Evolutionary conservation across 768 basidiomycete species (phyloP), one percentile per base, ranked within the genome.

Genomic region (Boletus barrowsii): DNA sequence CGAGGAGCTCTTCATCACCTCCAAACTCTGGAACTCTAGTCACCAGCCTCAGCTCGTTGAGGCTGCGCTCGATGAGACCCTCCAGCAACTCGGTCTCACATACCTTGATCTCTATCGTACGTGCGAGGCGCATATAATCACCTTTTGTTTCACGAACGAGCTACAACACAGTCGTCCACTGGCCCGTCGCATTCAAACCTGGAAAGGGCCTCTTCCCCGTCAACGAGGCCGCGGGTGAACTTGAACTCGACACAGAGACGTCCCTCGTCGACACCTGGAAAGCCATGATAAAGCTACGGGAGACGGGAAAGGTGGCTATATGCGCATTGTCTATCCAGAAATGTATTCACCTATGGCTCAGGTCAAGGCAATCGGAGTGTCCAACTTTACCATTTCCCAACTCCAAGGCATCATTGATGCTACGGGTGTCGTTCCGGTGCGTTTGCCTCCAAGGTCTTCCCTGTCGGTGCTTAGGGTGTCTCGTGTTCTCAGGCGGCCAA

Each of bases 101-200:
- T 95, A 93, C 65, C 75, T 95, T 39, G 93, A 94, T 67, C 76
- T 93, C 20, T 94, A 92, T 66, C 76, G 88, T 84, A 65, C 54
- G 83, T 76, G 20, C 20, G 33, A 5, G 20, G 7, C 42, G 44
- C 54, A 54, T 54, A 49, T 50, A 42, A 32, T 10, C 53, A 47
- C 43, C 50, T 14, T 15, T 24, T 13, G n/a, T 46, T 22, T 15
- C 24, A 20, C 22, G 56, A 9, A 66, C 39, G 8, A 18, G 36
- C 14, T 4, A 3, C n/a, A 0, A 36, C 17, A 6, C 55, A 90
- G 87, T 90, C 47, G 68, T 93, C 49, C 88, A 91, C 73, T 93
- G 89, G 88, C 88, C 89, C 2, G 80, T 86, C 39, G 78, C 86
- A 0, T 92, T 91, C 70, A 68, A 64, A 10, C 78, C 83, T 4